Conservation (phyloP, 768 basidiomycete genomes). For the Lentinula guzmanii region DNA sequence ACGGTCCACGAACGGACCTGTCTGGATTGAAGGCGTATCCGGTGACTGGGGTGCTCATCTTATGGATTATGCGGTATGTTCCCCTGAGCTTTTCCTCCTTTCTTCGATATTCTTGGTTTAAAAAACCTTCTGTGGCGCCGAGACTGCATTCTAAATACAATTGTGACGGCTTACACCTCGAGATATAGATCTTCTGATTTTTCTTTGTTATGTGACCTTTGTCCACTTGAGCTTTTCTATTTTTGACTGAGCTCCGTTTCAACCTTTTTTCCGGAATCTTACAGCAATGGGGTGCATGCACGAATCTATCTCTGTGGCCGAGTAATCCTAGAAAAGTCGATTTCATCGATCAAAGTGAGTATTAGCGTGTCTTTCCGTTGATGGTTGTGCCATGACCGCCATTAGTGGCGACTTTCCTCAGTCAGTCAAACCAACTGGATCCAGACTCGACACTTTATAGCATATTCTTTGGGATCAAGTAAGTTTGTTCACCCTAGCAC, state of each 20-base stretch:
- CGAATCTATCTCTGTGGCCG: slow-evolving; percentile 44
- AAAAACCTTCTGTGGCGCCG: background rate
- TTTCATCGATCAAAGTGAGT: slow-evolving; percentile 41
- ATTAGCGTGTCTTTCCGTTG: background rate
- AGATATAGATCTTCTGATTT: background rate
- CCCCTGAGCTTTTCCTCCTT: background rate
- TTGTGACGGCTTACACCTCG: background rate
- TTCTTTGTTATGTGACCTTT: background rate
- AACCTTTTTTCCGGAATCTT: background rate
- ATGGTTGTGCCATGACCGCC: background rate
- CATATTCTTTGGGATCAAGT: slow-evolving; percentile 54
- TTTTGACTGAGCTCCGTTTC: background rate
- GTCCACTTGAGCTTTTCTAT: background rate
- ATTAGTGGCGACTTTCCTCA: slow-evolving; percentile 37
- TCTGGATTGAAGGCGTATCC: slow-evolving; percentile 47
- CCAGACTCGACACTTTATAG: slow-evolving; percentile 43
- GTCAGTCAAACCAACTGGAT: slow-evolving; percentile 37
- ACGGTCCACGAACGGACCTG: slow-evolving; percentile 43
- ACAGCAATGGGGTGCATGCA: slow-evolving; percentile 38
- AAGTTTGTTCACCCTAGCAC: slow-evolving; percentile 8
- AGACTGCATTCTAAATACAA: background rate
- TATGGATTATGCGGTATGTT: slow-evolving; percentile 45
- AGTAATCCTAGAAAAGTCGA: slow-evolving; percentile 41
- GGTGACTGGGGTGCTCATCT: slow-evolving; percentile 33
- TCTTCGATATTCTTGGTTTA: background rate